Evolutionary conservation across 495 filamentous ascomycete genomes (phyloP).

Genomic region (Neurospora sp.): DNA sequence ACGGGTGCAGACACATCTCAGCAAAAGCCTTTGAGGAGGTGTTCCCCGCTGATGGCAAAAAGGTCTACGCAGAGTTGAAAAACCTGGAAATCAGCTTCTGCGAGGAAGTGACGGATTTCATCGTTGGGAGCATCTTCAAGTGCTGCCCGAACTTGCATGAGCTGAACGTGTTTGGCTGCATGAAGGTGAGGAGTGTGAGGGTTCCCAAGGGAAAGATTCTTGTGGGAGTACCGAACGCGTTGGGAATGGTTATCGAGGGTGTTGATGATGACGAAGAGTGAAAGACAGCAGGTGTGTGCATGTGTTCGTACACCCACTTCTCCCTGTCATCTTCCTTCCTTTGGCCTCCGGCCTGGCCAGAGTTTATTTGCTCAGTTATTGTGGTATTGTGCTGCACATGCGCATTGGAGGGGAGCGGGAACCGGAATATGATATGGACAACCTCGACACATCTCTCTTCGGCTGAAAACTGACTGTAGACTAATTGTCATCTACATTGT

Average conservation of each 20-base stretch:
- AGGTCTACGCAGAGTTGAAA: constrained; percentile 52
- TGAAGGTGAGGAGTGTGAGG: constrained; percentile 58
- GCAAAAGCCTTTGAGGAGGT: constrained; percentile 56
- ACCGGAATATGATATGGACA: background rate
- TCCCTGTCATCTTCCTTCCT: background rate
- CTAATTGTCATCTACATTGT: background rate
- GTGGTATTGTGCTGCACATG: background rate
- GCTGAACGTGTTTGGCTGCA: constrained; percentile 76
- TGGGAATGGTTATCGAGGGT: constrained; percentile 46
- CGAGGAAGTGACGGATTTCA: constrained; percentile 59
- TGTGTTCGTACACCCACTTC: background rate
- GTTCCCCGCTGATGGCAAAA: constrained; percentile 42
- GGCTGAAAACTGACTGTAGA: background rate
- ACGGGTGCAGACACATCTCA: constrained; percentile 70
- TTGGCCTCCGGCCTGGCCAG: no score
- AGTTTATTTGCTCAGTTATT: no score
- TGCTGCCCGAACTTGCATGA: constrained; percentile 63
- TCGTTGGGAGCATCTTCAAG: constrained; percentile 63
- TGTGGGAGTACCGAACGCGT: constrained; percentile 64
- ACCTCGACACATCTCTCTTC: background rate
- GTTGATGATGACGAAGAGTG: constrained; percentile 13
- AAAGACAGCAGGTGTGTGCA: background rate
- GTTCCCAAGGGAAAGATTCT: constrained; percentile 67
- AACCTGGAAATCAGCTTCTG: constrained; percentile 74
- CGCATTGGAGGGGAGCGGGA: background rate